phyloP scores from a whole-genome alignment of 345 rosid genomes.

The Raphanus raphanistrum region DNA sequence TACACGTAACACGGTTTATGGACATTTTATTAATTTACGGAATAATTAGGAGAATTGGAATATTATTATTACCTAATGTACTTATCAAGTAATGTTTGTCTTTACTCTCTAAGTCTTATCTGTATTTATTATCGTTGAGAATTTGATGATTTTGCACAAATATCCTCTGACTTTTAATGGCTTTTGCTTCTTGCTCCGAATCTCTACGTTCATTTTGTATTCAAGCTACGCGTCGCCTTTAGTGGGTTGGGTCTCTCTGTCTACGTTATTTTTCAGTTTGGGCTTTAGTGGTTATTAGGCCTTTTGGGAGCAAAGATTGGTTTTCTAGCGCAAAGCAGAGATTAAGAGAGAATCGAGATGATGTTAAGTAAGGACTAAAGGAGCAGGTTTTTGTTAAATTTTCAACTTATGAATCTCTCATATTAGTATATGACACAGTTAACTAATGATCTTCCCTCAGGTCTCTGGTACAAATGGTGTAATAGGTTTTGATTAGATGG shows the following conservation, averaged over 20 bases:
- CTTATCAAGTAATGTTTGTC: not conserved
- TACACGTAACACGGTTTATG: not conserved
- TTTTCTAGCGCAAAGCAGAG: no score
- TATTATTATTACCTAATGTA: not conserved
- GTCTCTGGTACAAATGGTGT: no score
- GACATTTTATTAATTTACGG: not conserved
- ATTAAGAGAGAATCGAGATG: no score
- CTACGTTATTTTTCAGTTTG: not conserved
- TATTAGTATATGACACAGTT: no score
- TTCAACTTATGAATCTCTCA: no score
- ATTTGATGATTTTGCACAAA: not conserved
- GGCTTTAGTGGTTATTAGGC: not conserved
- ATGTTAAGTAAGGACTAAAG: no score
- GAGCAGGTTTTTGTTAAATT: no score
- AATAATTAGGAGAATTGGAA: not conserved
- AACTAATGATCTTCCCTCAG: no score
- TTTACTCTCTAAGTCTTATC: not conserved
- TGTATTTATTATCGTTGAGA: not conserved
- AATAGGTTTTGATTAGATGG: no score
- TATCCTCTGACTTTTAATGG: not conserved
- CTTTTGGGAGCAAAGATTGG: no score
- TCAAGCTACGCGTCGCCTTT: constrained; percentile 3
- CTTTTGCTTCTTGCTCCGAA: not conserved
- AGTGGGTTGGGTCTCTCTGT: constrained; percentile 13
- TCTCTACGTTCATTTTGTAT: no score